Evolutionary conservation across 2,329 filamentous ascomycete genomes (phyloP).

Genomic region (Aureobasidium namibiae): DNA sequence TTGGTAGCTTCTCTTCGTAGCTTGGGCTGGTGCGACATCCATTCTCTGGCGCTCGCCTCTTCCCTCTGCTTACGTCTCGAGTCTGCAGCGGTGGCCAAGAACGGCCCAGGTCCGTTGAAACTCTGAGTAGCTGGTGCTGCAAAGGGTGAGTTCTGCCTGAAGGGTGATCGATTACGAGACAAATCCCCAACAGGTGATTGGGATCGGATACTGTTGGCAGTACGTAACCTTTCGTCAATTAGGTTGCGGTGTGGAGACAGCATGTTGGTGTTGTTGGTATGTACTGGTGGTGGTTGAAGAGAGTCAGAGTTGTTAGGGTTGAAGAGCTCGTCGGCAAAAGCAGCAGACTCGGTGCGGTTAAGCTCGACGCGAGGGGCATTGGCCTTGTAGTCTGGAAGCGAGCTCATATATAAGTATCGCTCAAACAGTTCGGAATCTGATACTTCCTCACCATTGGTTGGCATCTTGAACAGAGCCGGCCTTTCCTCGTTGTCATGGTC

Average conservation of each 20-base stretch:
- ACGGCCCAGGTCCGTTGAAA: conserved; percentile 33
- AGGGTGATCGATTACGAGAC: conserved; percentile 68
- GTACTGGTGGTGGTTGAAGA: conserved; percentile 41
- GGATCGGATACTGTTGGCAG: conserved; percentile 63
- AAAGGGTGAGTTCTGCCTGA: conserved; percentile 55
- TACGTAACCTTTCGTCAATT: conserved; percentile 68
- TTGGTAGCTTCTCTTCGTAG: conserved; percentile 44
- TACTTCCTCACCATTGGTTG: conserved; percentile 47
- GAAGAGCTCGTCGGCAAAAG: conserved; percentile 78
- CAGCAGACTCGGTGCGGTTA: conserved; percentile 70
- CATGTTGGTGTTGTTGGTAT: conserved; percentile 50
- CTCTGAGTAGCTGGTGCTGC: conserved; percentile 30
- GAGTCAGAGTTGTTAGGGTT: conserved; percentile 57
- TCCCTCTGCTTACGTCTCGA: conserved; percentile 55
- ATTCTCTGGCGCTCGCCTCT: conserved; percentile 46
- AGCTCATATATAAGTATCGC: conserved; percentile 26
- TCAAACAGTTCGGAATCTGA: conserved; percentile 24
- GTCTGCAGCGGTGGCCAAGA: conserved; percentile 49
- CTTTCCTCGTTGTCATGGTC: conserved; percentile 46
- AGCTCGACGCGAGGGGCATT: conserved; percentile 55
- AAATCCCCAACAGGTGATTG: conserved; percentile 45
- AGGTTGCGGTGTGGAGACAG: conserved; percentile 48
- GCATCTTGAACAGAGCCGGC: conserved; percentile 36
- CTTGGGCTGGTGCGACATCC: conserved; percentile 23
- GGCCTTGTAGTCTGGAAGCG: conserved; percentile 9